Conservation (phyloP, 2,329 filamentous ascomycete genomes). For the Fusarium clavum region DNA sequence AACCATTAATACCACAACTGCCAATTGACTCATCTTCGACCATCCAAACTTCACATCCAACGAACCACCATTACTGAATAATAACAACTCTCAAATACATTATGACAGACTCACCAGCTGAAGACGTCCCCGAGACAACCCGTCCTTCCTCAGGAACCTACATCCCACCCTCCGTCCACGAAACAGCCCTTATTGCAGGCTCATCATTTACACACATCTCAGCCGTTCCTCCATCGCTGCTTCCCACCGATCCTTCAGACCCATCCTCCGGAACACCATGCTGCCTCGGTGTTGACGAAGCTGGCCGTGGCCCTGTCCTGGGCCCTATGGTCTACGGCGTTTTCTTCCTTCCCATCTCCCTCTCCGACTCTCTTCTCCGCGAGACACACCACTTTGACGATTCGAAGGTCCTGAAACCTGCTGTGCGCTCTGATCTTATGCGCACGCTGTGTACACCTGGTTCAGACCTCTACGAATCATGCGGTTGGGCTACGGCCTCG, state of each 20-base stretch:
- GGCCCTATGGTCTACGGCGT: conserved; percentile 80
- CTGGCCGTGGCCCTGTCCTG: conserved; percentile 92
- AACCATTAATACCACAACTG: not conserved
- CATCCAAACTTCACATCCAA: not conserved
- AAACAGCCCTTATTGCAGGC: conserved; percentile 67
- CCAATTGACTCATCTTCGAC: not conserved
- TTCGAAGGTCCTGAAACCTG: conserved; percentile 88
- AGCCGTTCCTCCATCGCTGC: conserved; percentile 71
- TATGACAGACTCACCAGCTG: conserved; percentile 57
- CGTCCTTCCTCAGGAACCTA: conserved; percentile 54
- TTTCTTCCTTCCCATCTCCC: conserved; percentile 79
- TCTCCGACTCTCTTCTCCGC: conserved; percentile 79
- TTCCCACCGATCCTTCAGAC: conserved; percentile 54
- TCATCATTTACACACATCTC: conserved; percentile 79
- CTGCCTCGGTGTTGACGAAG: conserved; percentile 91
- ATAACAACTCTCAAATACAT: not conserved
- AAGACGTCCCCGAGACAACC: conserved; percentile 44
- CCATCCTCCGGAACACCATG: conserved; percentile 60
- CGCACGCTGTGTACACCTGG: conserved; percentile 74
- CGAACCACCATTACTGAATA: not conserved
- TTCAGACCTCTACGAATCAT: conserved; percentile 62
- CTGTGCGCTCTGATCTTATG: conserved; percentile 80
- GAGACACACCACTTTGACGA: conserved; percentile 90
- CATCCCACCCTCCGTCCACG: conserved; percentile 76
- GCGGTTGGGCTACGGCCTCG: conserved; percentile 85